Conservation (phyloP, 208 protist species). For the Acanthamoeba healyi region DNA sequence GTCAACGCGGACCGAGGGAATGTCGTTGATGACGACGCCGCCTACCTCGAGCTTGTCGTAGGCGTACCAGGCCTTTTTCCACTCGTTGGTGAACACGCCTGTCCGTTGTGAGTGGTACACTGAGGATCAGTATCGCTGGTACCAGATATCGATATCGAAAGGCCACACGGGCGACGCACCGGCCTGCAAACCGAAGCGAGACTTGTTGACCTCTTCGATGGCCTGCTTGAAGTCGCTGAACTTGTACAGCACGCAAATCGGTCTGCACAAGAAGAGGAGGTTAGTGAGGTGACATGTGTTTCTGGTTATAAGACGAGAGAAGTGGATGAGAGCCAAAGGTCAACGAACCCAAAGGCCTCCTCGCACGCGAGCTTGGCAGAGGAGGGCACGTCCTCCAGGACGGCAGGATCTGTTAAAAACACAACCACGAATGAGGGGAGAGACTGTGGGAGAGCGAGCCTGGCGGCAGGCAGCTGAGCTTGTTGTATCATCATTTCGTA, state of each 20-base stretch:
- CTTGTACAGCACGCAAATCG: conserved; percentile 59
- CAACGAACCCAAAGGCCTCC: conserved; percentile 67
- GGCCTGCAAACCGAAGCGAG: conserved; percentile 85
- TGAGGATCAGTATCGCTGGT: neutral
- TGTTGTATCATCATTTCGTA: too few species aligned
- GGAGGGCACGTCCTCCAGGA: conserved; percentile 55
- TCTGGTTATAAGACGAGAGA: neutral
- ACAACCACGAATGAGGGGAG: neutral
- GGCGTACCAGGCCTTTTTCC: conserved; percentile 70
- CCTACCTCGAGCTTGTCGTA: conserved; percentile 84
- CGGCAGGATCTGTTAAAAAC: neutral
- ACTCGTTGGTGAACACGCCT: conserved; percentile 66
- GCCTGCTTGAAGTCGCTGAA: conserved; percentile 75
- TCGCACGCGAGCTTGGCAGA: conserved; percentile 55
- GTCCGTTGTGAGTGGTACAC: too few species aligned
- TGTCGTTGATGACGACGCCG: conserved; percentile 86
- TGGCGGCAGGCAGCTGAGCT: too few species aligned
- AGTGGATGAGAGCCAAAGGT: neutral
- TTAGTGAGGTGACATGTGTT: too few species aligned
- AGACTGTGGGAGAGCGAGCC: too few species aligned
- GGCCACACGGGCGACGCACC: conserved; percentile 61
- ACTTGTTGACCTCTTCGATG: conserved; percentile 57
- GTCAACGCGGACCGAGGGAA: conserved; percentile 73
- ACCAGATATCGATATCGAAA: neutral
- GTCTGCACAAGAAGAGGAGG: neutral